Base-by-base conservation (phyloP, 2,329 filamentous ascomycete genomes). In the Zasmidium citrigriseum region DNA sequence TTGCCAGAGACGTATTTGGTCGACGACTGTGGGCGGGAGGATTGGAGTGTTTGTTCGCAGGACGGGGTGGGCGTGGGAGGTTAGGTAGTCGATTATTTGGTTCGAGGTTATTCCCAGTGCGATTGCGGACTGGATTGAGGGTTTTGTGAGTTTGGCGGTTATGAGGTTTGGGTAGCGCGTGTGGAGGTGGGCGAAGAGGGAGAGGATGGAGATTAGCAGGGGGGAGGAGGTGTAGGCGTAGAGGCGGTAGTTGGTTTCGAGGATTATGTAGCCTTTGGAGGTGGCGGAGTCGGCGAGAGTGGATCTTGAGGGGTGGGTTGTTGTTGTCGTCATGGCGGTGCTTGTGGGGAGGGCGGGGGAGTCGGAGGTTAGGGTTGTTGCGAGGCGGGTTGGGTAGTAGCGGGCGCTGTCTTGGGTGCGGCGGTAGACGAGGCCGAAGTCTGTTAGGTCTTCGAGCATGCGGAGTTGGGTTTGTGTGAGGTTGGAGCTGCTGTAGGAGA, bases 1-100 rank as follows among this genome's bases (percentile, higher is more conserved):
- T 78, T 99, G 93, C 95, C 95, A 99, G 20, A 99, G 85, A 1
- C 93, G 85, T 69, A 99, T 97, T 79, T 99, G 95, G 75, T 99
- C 95, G 63, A 97, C 91, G 16, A 99, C 95, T 0, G 96, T 98
- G 0, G 95, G 93, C 1, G 96, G 95, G 1, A 99, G 83, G 16
- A 96, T 85, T 1, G 93, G 89, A 0, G 85, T 83, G 45, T 56
- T 54, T 46, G 84, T 82, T 62, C 89, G 88, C 85, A 99, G 91
- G 75, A 98, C 91, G 46, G 96, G 92, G 77, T 99, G 95, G 0
- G 95, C 95, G 76, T 99, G 93, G 3, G 90, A 89, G 7, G 89
- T 87, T 1, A 99, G 86, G 77, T 98, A 99, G 18, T 89, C 87
- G 68, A 99, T 93, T 73, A 99, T 96, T 73, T 99, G 95, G 68